Evolutionary conservation across 768 basidiomycete genomes (phyloP), one percentile per base, ranked within the genome.

Genomic region (Mrakia hoshinonis): DNA sequence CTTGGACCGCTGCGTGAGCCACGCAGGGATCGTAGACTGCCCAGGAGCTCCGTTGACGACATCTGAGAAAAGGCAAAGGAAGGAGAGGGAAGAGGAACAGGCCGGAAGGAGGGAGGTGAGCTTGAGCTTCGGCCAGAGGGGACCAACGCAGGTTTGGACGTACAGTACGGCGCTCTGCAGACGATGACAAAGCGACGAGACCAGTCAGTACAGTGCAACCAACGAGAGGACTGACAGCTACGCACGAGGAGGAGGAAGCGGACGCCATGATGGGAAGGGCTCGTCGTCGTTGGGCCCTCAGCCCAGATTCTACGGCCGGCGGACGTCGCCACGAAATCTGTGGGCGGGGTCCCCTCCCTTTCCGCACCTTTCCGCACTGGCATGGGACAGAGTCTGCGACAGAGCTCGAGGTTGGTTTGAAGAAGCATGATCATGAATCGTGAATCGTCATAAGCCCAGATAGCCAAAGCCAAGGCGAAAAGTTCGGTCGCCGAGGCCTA

Each of bases 11-110:
- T 73, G 72, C 0, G 67, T 69, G 15, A 73, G 31, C 72, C 72
- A 73, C 3, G 72, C 72, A 18, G 72, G 72, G 49, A 73, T 73
- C 22, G 58, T 49, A 0, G 66, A 68, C 49, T 73, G 72, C 13
- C 72, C 72, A 10, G 72, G 72, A 29, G 72, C 72, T 29, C 72
- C 72, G 38, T 73, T 73, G 29, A 73, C 72, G 20, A 67, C 65
- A 24, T 73, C 58, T 60, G 24, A 54, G 24, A 29, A 29, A 24
- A 18, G 46, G 9, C 36, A 20, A n/a, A 10, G 31, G 7, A 24
- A 36, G 18, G 29, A 1, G 18, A 31, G 58, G 9, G 43, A 49
- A 26, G 13, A 43, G 29, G n/a, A n/a, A n/a, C 13, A 49, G 34
- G 48, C 20, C 22, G 51, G 20, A n/a, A 3, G 36, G 60, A 24